Base-by-base conservation (phyloP, 2,329 filamentous ascomycete genomes). In the Pleoardoris graminearum region DNA sequence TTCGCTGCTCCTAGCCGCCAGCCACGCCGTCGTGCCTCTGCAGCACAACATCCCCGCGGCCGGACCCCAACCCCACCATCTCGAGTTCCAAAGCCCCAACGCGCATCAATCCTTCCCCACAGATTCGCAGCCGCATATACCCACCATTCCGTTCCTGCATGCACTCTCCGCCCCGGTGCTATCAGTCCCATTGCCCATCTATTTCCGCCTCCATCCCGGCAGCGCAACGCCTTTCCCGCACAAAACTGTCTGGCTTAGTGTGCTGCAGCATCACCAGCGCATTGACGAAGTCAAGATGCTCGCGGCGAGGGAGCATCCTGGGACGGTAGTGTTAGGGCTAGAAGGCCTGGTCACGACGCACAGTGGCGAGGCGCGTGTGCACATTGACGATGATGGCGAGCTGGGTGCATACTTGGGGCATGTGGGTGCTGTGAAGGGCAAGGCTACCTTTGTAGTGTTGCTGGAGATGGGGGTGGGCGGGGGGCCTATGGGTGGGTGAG, bases 311-410 rank as follows among this genome's bases (percentile, higher is more conserved):
- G 88, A 85, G 65, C 85, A 85, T 54, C 83, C 85, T 0, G 83
- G 83, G 6, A 80, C 81, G 0, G 65, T 80, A 12, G 83, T 87
- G 45, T 74, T 80, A 29, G 80, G 80, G 23, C 79, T 91, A 14
- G 84, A 90, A 62, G 89, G 88, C 2, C 73, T 90, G 22, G 78
- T 90, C 45, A 83, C 82, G 63, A 62, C 78, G 32, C 51, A 54
- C 22, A 56, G 82, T 4, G 79, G 79, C 44, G 87, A 90, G 65
- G 77, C 88, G 38, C 77, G 77, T 14, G 81, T 89, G 63, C 75
- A 80, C 50, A 86, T 93, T 61, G 85, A 86, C 49, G 80, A 85
- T 35, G 87, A 92, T 61, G 82, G 85, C 56, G 88, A 93, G 73
- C 70, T 94, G 56, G 81, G 81, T 53, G 86, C 86, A 0, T 93